phyloP scores from a whole-genome alignment of 441 rosid species.

The Adansonia rubrostipa region DNA sequence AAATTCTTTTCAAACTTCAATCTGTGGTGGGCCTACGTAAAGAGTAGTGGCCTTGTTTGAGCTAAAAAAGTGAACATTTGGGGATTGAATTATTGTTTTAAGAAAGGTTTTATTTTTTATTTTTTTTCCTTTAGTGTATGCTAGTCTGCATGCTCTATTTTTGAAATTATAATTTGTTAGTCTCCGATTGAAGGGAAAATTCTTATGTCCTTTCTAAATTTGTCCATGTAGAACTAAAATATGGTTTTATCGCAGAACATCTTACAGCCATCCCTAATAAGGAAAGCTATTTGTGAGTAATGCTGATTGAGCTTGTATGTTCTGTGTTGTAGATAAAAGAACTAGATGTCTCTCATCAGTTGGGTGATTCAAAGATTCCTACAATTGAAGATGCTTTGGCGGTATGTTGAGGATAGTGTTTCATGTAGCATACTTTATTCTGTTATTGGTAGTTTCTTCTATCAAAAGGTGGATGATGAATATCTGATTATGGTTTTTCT shows the following conservation, averaged over 20 bases:
- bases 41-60: background rate
- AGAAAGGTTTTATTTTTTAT: background rate
- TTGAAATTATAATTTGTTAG: background rate
- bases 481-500: constrained; percentile 30
- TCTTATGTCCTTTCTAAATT: background rate
- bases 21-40: background rate
- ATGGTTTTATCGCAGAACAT: constrained; percentile 1
- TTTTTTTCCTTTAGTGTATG: background rate
- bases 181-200: background rate
- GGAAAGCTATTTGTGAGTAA: constrained; percentile 21
- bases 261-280: background rate
- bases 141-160: background rate
- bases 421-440: constrained; percentile 13
- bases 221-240: background rate
- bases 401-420: constrained; percentile 43
- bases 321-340: constrained; percentile 67
- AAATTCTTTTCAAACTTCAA: background rate
- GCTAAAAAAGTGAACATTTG: background rate
- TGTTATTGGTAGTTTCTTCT: constrained; percentile 23
- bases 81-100: background rate
- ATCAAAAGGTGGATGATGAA: constrained; percentile 21
- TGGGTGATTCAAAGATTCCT: constrained; percentile 55
- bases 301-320: constrained; percentile 45
- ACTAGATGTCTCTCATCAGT: constrained; percentile 46
- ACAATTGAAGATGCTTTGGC: constrained; percentile 79